Base-by-base conservation (phyloP, 768 basidiomycete species). In the Rhizopogon rudus region DNA sequence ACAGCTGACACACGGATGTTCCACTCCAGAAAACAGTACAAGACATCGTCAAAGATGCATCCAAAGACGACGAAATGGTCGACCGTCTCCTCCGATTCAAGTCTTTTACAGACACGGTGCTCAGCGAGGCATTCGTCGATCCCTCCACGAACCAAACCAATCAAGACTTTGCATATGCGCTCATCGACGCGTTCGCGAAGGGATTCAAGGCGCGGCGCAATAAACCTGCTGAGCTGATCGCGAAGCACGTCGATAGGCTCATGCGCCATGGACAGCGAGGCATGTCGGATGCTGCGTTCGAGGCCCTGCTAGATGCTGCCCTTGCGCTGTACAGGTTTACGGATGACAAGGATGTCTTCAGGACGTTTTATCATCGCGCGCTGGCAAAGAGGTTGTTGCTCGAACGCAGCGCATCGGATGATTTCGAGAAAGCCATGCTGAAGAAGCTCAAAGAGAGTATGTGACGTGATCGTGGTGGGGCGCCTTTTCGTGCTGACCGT, bases 171-270 rank as follows among this genome's bases (percentile, higher is more conserved):
- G 60, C 73, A 4, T 87, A 91, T 57, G 87, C 88, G 1, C 73
- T 88, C 10, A 74, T 74, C 1, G 87, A 91, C 53, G 87, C 87
- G 0, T 94, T 95, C 69, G 69, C 78, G 3, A 72, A 63, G 29
- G 91, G 87, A 22, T 93, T 94, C 75, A 86, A 85, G 66, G 77
- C 80, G 2, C 81, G 87, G 42, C 79, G 84, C 29, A 86, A 83
- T 64, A 93, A 91, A 64, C 92, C 93, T 6, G 93, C 94, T 0
- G 93, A 96, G 70, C 86, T 93, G 82, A 87, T 95, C 52, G 97
- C 97, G 14, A 93, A 90, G 66, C 83, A 93, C 67, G 76, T 98
- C 46, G 95, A 98, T 70, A 80, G 77, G 46, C 81, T 87, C 20
- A 88, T 98, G 88, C 81, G 94, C 44, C 83, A 82, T 55, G 95